Evolutionary conservation across 1,139 yeast genomes (phyloP).

Genomic region (Hansenula lynferdii): DNA sequence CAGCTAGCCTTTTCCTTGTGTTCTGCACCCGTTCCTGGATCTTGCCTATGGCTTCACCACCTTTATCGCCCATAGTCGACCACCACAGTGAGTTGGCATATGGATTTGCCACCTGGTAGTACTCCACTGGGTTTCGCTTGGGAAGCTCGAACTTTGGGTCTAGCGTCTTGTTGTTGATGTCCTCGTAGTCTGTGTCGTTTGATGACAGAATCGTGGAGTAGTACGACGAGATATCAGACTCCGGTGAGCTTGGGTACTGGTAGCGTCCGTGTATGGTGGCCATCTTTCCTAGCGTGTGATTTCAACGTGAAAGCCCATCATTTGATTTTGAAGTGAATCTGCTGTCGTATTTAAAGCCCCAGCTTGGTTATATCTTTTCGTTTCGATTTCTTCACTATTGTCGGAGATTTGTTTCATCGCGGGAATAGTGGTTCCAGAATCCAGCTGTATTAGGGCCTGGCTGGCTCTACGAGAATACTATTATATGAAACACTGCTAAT

Average conservation of each 20-base stretch:
- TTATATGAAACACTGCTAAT: too few species aligned
- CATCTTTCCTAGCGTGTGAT: slow-evolving; percentile 5
- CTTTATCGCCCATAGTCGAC: slow-evolving; percentile 22
- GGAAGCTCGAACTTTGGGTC: neutral
- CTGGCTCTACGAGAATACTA: too few species aligned
- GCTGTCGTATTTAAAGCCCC: too few species aligned
- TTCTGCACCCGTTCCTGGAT: slow-evolving; percentile 14
- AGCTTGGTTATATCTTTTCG: neutral
- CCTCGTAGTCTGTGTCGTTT: neutral
- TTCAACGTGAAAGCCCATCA: neutral
- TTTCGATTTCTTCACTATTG: neutral
- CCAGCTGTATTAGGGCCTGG: too few species aligned
- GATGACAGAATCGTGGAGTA: slow-evolving; percentile 9
- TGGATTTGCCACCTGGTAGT: slow-evolving; percentile 22
- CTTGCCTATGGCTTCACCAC: slow-evolving; percentile 16
- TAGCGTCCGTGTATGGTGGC: neutral
- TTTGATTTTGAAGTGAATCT: too few species aligned
- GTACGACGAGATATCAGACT: slow-evolving; percentile 8
- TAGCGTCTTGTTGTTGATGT: neutral
- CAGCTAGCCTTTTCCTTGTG: slow-evolving; percentile 10
- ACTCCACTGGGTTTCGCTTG: slow-evolving; percentile 9
- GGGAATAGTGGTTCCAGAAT: too few species aligned
- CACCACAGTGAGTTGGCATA: slow-evolving; percentile 27
- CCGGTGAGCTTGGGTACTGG: neutral
- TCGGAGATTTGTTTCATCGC: neutral